Evolutionary conservation across 371 early-diverging fungal genomes (phyloP).

Genomic region (Scutellospora calospora): DNA sequence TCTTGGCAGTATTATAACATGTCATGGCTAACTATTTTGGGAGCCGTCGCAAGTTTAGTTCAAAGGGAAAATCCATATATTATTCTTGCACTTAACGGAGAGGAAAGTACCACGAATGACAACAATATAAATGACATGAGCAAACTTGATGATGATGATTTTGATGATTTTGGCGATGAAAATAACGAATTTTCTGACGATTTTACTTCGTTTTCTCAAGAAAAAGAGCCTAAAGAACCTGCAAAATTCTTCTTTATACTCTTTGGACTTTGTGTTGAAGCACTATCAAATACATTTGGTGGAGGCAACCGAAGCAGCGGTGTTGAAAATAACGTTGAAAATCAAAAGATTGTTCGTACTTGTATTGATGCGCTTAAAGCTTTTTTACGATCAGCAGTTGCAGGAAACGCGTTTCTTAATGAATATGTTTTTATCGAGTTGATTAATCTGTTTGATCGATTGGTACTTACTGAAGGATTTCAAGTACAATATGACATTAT

Average conservation of each 20-base stretch:
- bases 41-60: constrained; percentile 61
- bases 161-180: not conserved
- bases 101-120: not conserved
- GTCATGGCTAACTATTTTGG: constrained; percentile 67
- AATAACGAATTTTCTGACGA: not conserved
- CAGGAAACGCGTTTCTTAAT: constrained; percentile 5
- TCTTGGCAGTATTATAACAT: constrained; percentile 55
- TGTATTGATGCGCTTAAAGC: constrained; percentile 38
- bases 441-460: constrained; percentile 35
- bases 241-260: constrained; percentile 35
- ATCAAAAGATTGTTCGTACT: constrained; percentile 23
- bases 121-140: not conserved
- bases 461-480: constrained; percentile 56
- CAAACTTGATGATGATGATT: not conserved
- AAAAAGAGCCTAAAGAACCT: not conserved
- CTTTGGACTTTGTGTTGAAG: constrained; percentile 41
- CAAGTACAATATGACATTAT: constrained; percentile 58
- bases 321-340: not conserved
- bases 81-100: constrained; percentile 51
- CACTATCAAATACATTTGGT: constrained; percentile 36
- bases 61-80: constrained; percentile 57
- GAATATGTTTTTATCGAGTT: constrained; percentile 28
- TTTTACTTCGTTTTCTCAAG: not conserved
- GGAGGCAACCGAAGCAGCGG: constrained; percentile 3
- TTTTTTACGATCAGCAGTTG: constrained; percentile 18